phyloP scores from a whole-genome alignment of 208 protist genomes.

The Porcisia deanei region DNA sequence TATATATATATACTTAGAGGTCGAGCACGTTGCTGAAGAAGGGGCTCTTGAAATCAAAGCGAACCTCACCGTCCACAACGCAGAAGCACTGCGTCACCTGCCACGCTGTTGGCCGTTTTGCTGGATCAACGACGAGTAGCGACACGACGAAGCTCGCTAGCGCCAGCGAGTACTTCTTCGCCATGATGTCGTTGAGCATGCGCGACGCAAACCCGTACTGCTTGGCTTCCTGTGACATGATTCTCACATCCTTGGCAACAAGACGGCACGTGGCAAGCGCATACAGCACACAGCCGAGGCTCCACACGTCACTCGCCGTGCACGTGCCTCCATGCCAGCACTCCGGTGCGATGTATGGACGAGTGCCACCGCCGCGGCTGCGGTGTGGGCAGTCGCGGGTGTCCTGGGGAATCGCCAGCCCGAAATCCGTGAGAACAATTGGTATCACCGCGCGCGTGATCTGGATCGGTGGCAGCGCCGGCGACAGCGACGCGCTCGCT shows the following conservation, averaged over 20 bases:
- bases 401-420: constrained; percentile 66
- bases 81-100: constrained; percentile 61
- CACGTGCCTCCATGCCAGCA: constrained; percentile 57
- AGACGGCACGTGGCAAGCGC: constrained; percentile 74
- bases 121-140: constrained; percentile 66
- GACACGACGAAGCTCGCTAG: constrained; percentile 83
- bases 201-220: constrained; percentile 63
- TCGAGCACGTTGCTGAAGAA: constrained; percentile 83
- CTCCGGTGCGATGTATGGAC: constrained; percentile 87
- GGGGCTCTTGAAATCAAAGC: constrained; percentile 52
- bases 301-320: constrained; percentile 85
- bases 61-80: constrained; percentile 40
- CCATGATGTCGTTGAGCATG: constrained; percentile 71
- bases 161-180: constrained; percentile 54
- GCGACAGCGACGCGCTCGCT: neutral
- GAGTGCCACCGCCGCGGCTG: constrained; percentile 65
- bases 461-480: constrained; percentile 21
- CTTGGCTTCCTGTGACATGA: constrained; percentile 80
- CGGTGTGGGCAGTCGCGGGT: constrained; percentile 10
- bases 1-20: constrained; percentile 27
- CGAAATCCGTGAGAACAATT: constrained; percentile 87
- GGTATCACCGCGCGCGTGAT: constrained; percentile 58
- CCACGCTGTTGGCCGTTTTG: constrained; percentile 66
- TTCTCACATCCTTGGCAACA: constrained; percentile 48
- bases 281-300: constrained; percentile 87